These are phyloP conservation scores for Naegleria lovaniensis DNA, from an alignment of 208 protist genomes.

Conservation along the genomic window DNA sequence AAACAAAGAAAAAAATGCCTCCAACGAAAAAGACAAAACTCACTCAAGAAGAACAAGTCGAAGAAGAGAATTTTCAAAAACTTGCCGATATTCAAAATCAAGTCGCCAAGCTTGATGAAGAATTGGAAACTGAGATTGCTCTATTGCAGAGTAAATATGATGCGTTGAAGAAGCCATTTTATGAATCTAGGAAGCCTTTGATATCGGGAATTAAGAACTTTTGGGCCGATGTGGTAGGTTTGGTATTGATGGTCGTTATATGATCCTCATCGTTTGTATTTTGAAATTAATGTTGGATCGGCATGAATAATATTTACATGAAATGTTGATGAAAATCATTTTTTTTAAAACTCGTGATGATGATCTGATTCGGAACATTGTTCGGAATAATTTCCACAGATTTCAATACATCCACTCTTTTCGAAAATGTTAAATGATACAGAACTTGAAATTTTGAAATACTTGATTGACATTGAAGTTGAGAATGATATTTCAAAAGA, in stretches of 20 bases:
- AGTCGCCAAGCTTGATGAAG: neutral
- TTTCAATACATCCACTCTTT: neutral
- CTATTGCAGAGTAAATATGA: neutral
- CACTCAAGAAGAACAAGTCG: neutral
- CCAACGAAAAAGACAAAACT: neutral
- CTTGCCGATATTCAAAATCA: neutral
- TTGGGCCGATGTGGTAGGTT: neutral
- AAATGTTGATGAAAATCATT: neutral
- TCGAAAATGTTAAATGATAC: neutral
- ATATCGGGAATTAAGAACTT: neutral
- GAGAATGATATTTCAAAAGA: neutral
- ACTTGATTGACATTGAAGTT: neutral
- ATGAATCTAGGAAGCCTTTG: neutral
- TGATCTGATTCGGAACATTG: too few relatives aligned
- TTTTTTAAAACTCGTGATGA: too few relatives aligned
- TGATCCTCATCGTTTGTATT: too few relatives aligned
- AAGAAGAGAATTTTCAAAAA: neutral
- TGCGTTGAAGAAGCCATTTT: neutral
- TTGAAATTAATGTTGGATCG: too few relatives aligned
- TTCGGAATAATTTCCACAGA: neutral
- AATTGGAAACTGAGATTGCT: neutral
- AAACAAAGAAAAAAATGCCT: neutral
- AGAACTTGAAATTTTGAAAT: neutral
- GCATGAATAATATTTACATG: too few relatives aligned
- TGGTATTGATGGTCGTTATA: neutral